phyloP scores from a whole-genome alignment of 805 yeast species.

The Candida ponderosae region DNA sequence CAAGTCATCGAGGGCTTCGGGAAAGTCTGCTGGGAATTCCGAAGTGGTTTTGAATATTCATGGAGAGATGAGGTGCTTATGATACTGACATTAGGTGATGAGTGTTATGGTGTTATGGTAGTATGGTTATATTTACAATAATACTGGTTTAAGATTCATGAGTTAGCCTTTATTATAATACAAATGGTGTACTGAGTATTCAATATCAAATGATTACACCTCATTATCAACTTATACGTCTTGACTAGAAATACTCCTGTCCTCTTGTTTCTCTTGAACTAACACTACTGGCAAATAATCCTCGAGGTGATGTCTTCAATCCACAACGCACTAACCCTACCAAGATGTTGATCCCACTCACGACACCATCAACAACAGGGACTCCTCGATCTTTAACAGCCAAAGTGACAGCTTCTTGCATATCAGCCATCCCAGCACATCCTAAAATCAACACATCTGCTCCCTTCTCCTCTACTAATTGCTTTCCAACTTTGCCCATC shows the following conservation, averaged over 20 bases:
- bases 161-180: no score
- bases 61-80: no score
- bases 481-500: constrained; percentile 19
- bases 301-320: constrained; percentile 21
- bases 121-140: no score
- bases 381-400: constrained; percentile 13
- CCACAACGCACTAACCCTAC: constrained; percentile 16
- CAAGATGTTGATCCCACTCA: constrained; percentile 17
- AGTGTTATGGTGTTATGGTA: no score
- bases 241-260: constrained; percentile 10
- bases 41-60: no score
- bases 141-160: no score
- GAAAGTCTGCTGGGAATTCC: no score
- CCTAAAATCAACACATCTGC: constrained; percentile 24
- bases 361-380: constrained; percentile 21
- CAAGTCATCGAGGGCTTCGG: no score
- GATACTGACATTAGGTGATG: no score
- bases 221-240: neutral
- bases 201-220: no score
- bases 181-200: no score
- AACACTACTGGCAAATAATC: constrained; percentile 18
- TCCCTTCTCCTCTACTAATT: constrained; percentile 19
- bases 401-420: constrained; percentile 17
- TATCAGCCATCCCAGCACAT: constrained; percentile 25
- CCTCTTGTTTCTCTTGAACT: constrained; percentile 13